Conservation (phyloP, 2,329 filamentous ascomycete species). For the Arthroderma sp. region DNA sequence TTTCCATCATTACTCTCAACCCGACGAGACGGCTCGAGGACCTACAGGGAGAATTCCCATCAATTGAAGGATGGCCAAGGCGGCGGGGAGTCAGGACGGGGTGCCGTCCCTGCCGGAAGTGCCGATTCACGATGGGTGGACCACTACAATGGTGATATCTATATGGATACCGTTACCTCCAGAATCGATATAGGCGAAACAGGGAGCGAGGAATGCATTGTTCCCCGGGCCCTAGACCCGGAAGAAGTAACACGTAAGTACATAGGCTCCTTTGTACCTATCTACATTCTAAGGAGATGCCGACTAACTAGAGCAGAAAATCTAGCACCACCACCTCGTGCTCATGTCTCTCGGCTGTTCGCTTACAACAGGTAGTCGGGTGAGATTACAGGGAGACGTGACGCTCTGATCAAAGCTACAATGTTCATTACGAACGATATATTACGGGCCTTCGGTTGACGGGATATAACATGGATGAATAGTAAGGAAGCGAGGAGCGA, state of each 20-base stretch:
- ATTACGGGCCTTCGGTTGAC: no score
- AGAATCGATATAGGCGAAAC: background rate
- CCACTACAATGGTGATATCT: background rate
- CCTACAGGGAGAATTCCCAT: background rate
- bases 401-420: no score
- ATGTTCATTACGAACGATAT: no score
- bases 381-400: no score
- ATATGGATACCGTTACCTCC: background rate
- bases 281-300: background rate
- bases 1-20: constrained; percentile 7
- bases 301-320: background rate
- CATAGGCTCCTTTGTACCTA: background rate
- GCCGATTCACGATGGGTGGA: background rate
- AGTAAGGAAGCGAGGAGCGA: no score
- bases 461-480: no score
- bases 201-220: background rate
- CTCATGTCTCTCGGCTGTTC: no score
- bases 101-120: background rate
- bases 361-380: no score
- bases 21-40: background rate
- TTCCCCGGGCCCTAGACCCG: background rate
- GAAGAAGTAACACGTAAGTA: background rate
- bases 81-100: background rate
- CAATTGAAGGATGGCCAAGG: background rate
- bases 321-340: background rate